Conservation (phyloP, 1,139 yeast species). For the Candida pseudoviswanathii region DNA sequence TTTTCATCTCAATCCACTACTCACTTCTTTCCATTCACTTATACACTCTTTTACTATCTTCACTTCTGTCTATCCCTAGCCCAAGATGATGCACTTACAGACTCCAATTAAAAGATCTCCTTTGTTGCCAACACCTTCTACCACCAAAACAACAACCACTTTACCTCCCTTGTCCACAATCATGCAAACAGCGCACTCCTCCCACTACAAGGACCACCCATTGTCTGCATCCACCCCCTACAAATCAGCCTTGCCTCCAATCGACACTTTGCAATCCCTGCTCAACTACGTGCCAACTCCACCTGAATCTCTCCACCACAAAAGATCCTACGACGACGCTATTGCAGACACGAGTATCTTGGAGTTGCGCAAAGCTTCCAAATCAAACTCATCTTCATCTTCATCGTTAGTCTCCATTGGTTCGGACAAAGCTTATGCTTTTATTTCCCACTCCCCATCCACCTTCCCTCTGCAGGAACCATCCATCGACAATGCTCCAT, state of each 20-base stretch:
- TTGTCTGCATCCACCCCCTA: conserved; percentile 30
- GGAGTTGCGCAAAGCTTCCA: conserved; percentile 13
- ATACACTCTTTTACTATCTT: not conserved
- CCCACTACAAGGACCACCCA: conserved; percentile 31
- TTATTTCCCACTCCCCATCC: conserved; percentile 87
- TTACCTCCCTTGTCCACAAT: conserved; percentile 48
- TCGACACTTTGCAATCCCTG: conserved; percentile 17
- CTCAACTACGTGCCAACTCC: conserved; percentile 14
- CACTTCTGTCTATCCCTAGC: not conserved
- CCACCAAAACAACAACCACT: conserved; percentile 18
- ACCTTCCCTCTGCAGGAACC: conserved; percentile 87
- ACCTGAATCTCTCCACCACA: conserved; percentile 8
- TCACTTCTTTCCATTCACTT: not conserved
- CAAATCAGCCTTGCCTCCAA: conserved; percentile 27
- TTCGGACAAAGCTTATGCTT: conserved; percentile 64
- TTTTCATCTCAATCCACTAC: not conserved
- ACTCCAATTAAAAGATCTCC: conserved; percentile 33
- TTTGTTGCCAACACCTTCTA: conserved; percentile 27
- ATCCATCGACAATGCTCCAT: conserved; percentile 80
- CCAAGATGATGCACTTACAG: conserved; percentile 23
- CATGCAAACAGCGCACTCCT: conserved; percentile 25
- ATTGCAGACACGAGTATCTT: conserved; percentile 15
- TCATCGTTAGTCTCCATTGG: conserved; percentile 11
- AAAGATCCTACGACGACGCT: conserved; percentile 3
- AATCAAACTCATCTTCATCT: conserved; percentile 9